A percentile compares a stretch with the other conserved stretches of the same genome.
phyloP scores from a whole-genome alignment of 2,329 filamentous ascomycete genomes.

The Fusarium duplospermum region DNA sequence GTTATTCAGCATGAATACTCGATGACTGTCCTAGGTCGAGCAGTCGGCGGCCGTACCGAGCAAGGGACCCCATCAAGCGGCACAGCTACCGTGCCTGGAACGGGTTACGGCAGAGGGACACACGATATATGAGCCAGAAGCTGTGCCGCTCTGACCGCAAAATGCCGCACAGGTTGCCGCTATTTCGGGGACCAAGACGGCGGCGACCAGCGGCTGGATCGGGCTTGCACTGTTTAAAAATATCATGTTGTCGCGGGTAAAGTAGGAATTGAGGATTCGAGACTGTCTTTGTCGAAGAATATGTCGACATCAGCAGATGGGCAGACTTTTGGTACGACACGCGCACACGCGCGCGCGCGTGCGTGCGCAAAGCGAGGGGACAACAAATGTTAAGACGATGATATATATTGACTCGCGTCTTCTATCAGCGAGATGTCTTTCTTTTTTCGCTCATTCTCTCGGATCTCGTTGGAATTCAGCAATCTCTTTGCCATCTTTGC shows the following conservation, averaged over 20 bases:
- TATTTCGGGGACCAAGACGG: neutral
- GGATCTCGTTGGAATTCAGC: neutral
- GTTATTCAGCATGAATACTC: neutral
- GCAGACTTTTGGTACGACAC: slow-evolving; percentile 3
- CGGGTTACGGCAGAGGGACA: neutral
- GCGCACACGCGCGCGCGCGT: neutral
- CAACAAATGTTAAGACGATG: neutral
- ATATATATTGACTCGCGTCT: neutral
- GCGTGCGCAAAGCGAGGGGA: neutral
- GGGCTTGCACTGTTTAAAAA: slow-evolving; percentile 13
- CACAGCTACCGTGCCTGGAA: slow-evolving; percentile 3
- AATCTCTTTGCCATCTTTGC: neutral
- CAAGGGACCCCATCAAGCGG: neutral
- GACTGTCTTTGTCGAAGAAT: neutral
- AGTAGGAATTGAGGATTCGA: slow-evolving; percentile 12
- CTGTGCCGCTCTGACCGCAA: slow-evolving; percentile 19
- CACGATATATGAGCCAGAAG: neutral
- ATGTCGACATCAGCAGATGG: slow-evolving; percentile 2
- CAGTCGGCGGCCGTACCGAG: slow-evolving; percentile 21
- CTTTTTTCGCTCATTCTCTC: neutral
- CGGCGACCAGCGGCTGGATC: slow-evolving; percentile 26
- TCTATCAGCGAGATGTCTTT: neutral
- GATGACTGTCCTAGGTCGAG: neutral
- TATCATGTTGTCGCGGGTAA: slow-evolving; percentile 1
- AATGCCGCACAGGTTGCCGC: slow-evolving; percentile 26